Conservation (phyloP, 176 grass and related monocot genomes). For the Cenchrus americanus region DNA sequence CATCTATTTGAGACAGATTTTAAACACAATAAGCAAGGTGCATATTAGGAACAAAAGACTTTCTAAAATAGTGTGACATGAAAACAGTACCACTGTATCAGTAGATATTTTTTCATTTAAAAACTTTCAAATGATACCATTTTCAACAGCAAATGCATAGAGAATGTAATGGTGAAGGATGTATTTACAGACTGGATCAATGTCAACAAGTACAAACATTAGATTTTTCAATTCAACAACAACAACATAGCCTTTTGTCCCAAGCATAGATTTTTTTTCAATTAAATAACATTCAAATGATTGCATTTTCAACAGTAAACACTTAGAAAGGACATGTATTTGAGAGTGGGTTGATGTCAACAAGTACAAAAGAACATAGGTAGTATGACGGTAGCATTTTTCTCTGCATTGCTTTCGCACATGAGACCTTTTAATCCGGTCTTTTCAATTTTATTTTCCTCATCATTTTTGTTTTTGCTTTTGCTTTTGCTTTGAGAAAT, state of each 20-base stretch:
- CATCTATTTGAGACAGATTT: conserved; percentile 1
- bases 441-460: not conserved
- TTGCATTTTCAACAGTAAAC: not conserved
- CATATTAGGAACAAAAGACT: not conserved
- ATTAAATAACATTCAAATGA: not conserved
- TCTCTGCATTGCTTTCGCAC: not conserved
- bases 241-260: no score
- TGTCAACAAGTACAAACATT: no score
- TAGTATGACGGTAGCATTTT: not conserved
- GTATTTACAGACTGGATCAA: no score
- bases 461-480: not conserved
- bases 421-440: not conserved
- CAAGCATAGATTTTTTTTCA: not conserved
- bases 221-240: not conserved
- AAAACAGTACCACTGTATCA: not conserved
- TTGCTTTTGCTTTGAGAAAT: not conserved
- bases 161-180: no score
- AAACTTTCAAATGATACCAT: no score
- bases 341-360: not conserved
- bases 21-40: not conserved
- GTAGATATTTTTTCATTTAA: no score
- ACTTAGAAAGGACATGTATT: not conserved
- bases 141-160: no score
- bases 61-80: not conserved
- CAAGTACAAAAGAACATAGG: not conserved